Conservation (phyloP, 306 rosid species). For the Crataegus laevigata region DNA sequence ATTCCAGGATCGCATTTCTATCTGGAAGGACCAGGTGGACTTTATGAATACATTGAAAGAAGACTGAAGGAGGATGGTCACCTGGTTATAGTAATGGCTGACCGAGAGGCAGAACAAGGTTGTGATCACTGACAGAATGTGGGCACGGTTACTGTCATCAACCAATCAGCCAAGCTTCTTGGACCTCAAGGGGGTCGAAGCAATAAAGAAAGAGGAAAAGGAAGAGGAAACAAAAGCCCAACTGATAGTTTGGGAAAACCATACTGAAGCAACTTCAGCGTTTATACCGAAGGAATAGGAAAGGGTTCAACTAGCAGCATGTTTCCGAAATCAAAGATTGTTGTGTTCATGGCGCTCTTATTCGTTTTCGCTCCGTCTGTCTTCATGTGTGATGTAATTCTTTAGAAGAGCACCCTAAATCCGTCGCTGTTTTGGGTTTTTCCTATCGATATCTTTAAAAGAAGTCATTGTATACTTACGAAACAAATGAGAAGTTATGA, state of each 20-base stretch:
- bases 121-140: conserved; percentile 65
- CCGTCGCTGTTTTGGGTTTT: neutral
- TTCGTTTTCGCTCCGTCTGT: neutral
- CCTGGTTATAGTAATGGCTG: conserved; percentile 74
- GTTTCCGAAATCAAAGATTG: neutral
- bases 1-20: conserved; percentile 71
- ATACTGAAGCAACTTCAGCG: neutral
- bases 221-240: neutral
- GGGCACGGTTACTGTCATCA: conserved; percentile 64
- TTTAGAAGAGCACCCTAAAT: conserved; percentile 9
- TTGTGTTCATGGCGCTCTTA: neutral
- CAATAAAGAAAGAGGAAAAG: too few species aligned
- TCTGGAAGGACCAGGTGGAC: conserved; percentile 63
- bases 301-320: neutral
- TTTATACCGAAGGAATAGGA: neutral
- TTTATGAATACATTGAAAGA: conserved; percentile 46
- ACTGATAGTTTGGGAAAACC: conserved; percentile 10
- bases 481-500: neutral
- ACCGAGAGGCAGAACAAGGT: conserved; percentile 44
- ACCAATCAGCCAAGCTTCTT: conserved; percentile 61
- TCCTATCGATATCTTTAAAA: neutral
- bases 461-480: neutral
- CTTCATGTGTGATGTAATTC: neutral
- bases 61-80: conserved; percentile 58
- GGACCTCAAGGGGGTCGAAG: conserved; percentile 18